A percentile compares a stretch with the other conserved stretches of the same genome.
These are phyloP conservation scores for Naganishia albida DNA, from an alignment of 1,284 basidiomycete species.

Conservation along the genomic window DNA sequence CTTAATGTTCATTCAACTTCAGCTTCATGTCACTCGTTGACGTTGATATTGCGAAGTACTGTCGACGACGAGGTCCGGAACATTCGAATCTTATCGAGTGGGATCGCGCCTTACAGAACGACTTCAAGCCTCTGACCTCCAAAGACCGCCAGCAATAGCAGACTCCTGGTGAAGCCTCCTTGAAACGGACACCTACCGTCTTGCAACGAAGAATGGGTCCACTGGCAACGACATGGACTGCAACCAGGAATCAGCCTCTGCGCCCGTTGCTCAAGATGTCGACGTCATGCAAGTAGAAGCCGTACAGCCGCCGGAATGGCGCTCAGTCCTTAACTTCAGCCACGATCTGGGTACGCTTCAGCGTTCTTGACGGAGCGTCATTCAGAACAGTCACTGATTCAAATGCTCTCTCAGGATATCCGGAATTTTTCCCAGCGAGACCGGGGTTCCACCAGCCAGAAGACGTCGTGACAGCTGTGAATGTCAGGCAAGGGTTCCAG, in stretches of 20 bases:
- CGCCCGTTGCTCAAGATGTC: neutral
- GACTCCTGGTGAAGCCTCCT: neutral
- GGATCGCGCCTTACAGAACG: too few relatives aligned
- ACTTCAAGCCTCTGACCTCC: too few relatives aligned
- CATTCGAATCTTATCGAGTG: too few relatives aligned
- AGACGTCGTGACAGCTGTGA: slow-evolving; percentile 72
- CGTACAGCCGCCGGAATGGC: slow-evolving; percentile 17
- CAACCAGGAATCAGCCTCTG: neutral
- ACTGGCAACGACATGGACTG: neutral
- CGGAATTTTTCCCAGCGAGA: slow-evolving; percentile 80
- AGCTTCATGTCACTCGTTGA: too few relatives aligned
- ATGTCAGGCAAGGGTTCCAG: slow-evolving; percentile 76
- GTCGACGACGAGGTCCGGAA: too few relatives aligned
- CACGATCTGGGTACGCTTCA: slow-evolving; percentile 3
- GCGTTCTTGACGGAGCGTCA: neutral
- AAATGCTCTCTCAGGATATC: slow-evolving; percentile 63
- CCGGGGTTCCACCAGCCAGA: slow-evolving; percentile 82
- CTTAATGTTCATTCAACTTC: too few relatives aligned
- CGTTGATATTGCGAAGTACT: too few relatives aligned
- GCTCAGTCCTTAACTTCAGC: slow-evolving; percentile 14
- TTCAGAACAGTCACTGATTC: neutral
- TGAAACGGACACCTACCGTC: neutral
- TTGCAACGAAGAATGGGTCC: neutral
- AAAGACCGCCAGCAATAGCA: too few relatives aligned
- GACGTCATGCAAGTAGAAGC: slow-evolving; percentile 10